Percentiles rank a stretch among this genome's conserved stretches.
Evolutionary conservation across 129 eudicot species (phyloP).

Genomic region (Glebionis coronaria): DNA sequence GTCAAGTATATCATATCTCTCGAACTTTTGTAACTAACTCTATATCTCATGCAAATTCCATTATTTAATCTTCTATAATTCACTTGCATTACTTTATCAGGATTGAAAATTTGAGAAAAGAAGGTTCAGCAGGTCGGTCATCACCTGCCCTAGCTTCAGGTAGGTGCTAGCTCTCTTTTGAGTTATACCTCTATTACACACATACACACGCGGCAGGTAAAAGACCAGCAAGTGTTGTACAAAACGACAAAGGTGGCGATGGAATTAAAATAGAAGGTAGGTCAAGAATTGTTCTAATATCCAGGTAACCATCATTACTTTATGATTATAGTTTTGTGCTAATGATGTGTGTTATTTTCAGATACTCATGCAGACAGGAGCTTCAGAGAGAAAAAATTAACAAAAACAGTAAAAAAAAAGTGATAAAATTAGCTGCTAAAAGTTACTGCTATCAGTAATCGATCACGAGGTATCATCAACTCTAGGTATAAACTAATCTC

Average conservation of each 20-base stretch:
- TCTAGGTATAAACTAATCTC: too few relatives aligned
- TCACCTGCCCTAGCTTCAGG: conserved; percentile 58
- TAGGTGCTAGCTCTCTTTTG: conserved; percentile 9
- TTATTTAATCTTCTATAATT: conserved; percentile 6
- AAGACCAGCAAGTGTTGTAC: conserved; percentile 44
- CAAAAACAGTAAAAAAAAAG: conserved; percentile 66
- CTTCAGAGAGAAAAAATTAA: conserved; percentile 85
- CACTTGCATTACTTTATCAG: conserved; percentile 40
- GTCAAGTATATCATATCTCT: conserved; percentile 49
- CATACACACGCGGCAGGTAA: conserved; percentile 34
- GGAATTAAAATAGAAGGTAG: conserved; percentile 74
- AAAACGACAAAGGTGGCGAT: conserved; percentile 45
- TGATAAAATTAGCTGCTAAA: too few relatives aligned
- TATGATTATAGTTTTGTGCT: neutral
- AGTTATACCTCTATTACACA: conserved; percentile 13
- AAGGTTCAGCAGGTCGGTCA: conserved; percentile 46
- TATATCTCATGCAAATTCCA: conserved; percentile 11
- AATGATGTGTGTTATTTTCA: conserved; percentile 18
- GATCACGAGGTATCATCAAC: too few relatives aligned
- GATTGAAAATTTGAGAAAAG: conserved; percentile 71
- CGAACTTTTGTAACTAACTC: neutral
- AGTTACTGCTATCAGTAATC: too few relatives aligned
- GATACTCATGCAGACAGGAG: conserved; percentile 70
- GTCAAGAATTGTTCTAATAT: neutral
- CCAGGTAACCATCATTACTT: neutral